phyloP scores from a whole-genome alignment of 345 rosid genomes.

The Populus simonii region DNA sequence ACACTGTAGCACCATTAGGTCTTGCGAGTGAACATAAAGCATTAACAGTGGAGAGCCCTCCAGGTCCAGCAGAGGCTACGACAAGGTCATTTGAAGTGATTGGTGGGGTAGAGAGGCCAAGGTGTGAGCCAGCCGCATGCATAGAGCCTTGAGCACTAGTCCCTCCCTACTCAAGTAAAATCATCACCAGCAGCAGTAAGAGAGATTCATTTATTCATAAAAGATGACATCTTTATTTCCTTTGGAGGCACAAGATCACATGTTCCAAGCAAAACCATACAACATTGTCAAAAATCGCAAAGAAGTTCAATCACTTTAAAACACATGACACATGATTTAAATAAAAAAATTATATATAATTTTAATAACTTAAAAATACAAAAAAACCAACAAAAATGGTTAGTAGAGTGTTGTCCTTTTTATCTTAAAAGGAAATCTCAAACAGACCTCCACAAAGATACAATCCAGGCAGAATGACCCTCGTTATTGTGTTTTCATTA shows the following conservation, averaged over 20 bases:
- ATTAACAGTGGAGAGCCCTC: conserved; percentile 78
- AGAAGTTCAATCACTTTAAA: too few species aligned
- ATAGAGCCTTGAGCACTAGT: conserved; percentile 75
- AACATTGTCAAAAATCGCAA: too few species aligned
- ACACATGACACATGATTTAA: too few species aligned
- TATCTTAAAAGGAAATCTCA: too few species aligned
- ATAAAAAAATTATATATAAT: too few species aligned
- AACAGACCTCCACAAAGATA: too few species aligned
- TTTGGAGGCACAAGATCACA: background rate
- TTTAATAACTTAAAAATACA: too few species aligned
- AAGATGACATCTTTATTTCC: background rate
- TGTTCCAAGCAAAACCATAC: background rate
- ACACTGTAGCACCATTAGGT: conserved; percentile 55
- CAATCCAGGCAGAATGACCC: too few species aligned
- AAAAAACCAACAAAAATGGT: too few species aligned
- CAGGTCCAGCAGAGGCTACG: conserved; percentile 41
- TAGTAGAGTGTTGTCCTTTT: too few species aligned
- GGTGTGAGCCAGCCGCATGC: conserved; percentile 77
- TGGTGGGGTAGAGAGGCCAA: conserved; percentile 75
- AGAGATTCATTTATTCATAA: background rate
- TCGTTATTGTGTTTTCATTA: too few species aligned
- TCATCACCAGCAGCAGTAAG: background rate
- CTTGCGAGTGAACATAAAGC: conserved; percentile 68
- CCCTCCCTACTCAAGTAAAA: conserved; percentile 58
- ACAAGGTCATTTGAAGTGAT: conserved; percentile 63